Percentiles rank a stretch among this genome's conserved stretches.
Evolutionary conservation across 169 alveolate species (phyloP).

Genomic region (Neospora caninum): DNA sequence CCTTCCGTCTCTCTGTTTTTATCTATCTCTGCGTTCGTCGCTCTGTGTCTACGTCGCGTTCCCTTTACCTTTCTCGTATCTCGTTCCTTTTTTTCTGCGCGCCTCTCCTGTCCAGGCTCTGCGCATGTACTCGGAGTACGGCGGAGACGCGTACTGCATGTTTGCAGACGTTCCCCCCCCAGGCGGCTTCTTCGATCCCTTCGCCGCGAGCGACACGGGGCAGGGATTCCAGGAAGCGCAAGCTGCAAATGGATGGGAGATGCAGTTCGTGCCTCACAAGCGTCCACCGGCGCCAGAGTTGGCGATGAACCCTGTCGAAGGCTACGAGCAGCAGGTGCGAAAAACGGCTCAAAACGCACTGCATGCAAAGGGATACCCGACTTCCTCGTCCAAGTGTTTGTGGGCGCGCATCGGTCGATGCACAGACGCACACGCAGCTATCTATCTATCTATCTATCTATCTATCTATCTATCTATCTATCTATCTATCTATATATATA

Average conservation of each 20-base stretch:
- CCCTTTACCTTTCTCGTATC: neutral
- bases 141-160: conserved; percentile 48
- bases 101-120: conserved; percentile 42
- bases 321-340: conserved; percentile 1
- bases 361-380: too few species aligned
- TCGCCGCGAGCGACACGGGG: conserved; percentile 26
- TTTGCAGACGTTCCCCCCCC: conserved; percentile 57
- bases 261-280: conserved; percentile 24
- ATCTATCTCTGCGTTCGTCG: too few species aligned
- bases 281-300: neutral
- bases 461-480: too few species aligned
- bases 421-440: too few species aligned
- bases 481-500: neutral
- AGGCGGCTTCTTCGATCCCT: conserved; percentile 65
- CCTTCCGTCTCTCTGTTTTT: too few species aligned
- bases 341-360: too few species aligned
- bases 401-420: too few species aligned
- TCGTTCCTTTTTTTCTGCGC: neutral
- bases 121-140: conserved; percentile 54
- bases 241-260: neutral
- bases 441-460: too few species aligned
- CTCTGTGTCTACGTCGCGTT: too few species aligned
- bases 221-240: neutral
- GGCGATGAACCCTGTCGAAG: conserved; percentile 21
- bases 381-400: too few species aligned